Evolutionary conservation across 306 rosid species (phyloP), one percentile per base, ranked within the genome.

Genomic region (Lathyrus sativus): DNA sequence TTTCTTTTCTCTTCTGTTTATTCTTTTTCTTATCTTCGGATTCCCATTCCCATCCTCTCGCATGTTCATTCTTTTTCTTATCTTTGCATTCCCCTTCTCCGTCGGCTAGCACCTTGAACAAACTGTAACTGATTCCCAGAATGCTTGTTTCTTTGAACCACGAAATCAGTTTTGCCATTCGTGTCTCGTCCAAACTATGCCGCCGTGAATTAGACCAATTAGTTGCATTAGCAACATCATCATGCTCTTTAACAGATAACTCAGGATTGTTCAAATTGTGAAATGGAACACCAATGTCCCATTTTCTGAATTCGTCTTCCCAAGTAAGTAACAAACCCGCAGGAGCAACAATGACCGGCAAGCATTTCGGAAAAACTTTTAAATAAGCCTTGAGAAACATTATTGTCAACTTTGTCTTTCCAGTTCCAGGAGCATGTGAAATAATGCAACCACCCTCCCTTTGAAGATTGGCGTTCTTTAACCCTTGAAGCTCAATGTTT

Each of bases 351-450:
- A 81, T 63, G 17, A 81, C 60, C 0, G 85, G 79, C 0, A n/a
- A 44, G 65, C 82, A 73, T 26, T 68, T 33, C 0, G 82, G 82
- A 37, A 73, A 81, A 17, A 73, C 6, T 28, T 64, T 15, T 76
- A 81, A 33, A 43, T 73, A 81, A 15, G 85, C 29, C 28, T 41
- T 60, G 19, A 81, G 85, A 45, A 81, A 81, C 18, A 73, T 62
- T 7, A 77, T 73, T 3, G 85, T 73, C 35, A 81, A 12, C 13
- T 70, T 18, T 0, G 85, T 81, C 66, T 81, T 81, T 1, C 82
- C 85, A 0, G 85, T 81, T 26, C 85, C 85, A 4, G 85, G 85
- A 29, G 82, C 82, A 68, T 81, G 85, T 5, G 76, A 77, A 11
- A 81, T 73, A 42, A 81, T 81, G 58, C 85, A 81, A 0, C 85